Percentiles rank a stretch among this genome's conserved stretches.
Evolutionary conservation across 2,329 filamentous ascomycete species (phyloP).

Genomic region (Hymenoscyphus linearis): DNA sequence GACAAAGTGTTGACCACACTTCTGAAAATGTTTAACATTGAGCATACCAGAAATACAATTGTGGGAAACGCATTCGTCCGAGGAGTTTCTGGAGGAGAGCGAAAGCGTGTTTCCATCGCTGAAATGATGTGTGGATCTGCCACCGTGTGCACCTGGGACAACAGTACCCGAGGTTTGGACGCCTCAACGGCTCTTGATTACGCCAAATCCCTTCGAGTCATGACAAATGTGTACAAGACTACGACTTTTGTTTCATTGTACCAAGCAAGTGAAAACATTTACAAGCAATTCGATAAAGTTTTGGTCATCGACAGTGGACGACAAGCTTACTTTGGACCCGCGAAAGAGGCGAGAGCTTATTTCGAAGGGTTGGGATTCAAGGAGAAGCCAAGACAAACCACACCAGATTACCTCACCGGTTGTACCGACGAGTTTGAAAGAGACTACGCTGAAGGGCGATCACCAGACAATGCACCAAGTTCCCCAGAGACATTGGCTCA

Average conservation of each 20-base stretch:
- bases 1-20: conserved; percentile 67
- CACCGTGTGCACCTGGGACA: conserved; percentile 71
- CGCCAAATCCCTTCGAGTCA: conserved; percentile 51
- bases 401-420: conserved; percentile 58
- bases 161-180: conserved; percentile 67
- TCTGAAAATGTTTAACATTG: conserved; percentile 90
- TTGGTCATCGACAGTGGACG: conserved; percentile 61
- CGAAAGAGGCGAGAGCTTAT: conserved; percentile 52
- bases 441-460: conserved; percentile 64
- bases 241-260: conserved; percentile 60
- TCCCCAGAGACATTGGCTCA: conserved; percentile 60
- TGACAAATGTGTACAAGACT: conserved; percentile 56
- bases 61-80: conserved; percentile 79
- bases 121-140: conserved; percentile 76
- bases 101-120: conserved; percentile 75
- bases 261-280: conserved; percentile 64
- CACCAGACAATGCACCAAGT: conserved; percentile 61
- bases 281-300: conserved; percentile 64
- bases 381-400: conserved; percentile 54
- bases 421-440: conserved; percentile 83
- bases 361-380: conserved; percentile 60
- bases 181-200: conserved; percentile 63
- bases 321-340: conserved; percentile 58
- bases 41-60: conserved; percentile 78
- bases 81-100: conserved; percentile 73